Conservation (phyloP, 2,329 filamentous ascomycete species). For the Albifimbria verrucaria region DNA sequence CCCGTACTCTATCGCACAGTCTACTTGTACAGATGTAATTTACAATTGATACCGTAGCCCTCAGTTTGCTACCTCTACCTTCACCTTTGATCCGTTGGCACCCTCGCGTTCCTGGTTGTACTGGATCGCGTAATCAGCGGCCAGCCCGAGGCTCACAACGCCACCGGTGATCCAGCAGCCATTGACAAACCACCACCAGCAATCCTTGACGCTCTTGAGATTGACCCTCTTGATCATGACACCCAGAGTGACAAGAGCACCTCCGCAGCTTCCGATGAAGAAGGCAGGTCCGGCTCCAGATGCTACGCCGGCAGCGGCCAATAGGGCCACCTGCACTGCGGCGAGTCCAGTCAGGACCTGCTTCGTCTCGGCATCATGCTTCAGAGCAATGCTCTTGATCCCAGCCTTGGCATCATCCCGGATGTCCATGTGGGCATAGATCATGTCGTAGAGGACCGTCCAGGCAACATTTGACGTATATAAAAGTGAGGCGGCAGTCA, state of each 20-base stretch:
- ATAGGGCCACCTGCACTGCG: conserved; percentile 62
- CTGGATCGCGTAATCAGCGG: conserved; percentile 54
- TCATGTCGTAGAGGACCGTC: conserved; percentile 89
- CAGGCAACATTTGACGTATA: conserved; percentile 80
- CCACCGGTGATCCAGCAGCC: conserved; percentile 68
- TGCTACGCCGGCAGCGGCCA: conserved; percentile 66
- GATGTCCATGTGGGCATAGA: conserved; percentile 91
- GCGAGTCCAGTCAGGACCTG: conserved; percentile 69
- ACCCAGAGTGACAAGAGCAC: conserved; percentile 56
- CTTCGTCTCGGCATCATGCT: conserved; percentile 76
- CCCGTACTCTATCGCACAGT: conserved; percentile 2
- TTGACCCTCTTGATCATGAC: conserved; percentile 67
- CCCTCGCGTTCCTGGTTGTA: conserved; percentile 34
- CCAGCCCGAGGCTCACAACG: conserved; percentile 56
- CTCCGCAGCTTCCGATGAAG: conserved; percentile 65
- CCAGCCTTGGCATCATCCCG: conserved; percentile 81
- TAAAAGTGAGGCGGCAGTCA: conserved; percentile 64
- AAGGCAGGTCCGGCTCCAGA: conserved; percentile 67
- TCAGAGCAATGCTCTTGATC: conserved; percentile 83
- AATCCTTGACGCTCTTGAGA: conserved; percentile 62
- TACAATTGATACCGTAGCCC: conserved; percentile 16
- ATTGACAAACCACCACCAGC: conserved; percentile 76
- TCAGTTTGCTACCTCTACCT: neutral
- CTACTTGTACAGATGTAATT: conserved; percentile 12
- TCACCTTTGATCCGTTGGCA: conserved; percentile 8